Percentiles rank a stretch among this genome's conserved stretches.
phyloP scores from a whole-genome alignment of 352 stramenopile species.

The Globisporangium sylvaticum region DNA sequence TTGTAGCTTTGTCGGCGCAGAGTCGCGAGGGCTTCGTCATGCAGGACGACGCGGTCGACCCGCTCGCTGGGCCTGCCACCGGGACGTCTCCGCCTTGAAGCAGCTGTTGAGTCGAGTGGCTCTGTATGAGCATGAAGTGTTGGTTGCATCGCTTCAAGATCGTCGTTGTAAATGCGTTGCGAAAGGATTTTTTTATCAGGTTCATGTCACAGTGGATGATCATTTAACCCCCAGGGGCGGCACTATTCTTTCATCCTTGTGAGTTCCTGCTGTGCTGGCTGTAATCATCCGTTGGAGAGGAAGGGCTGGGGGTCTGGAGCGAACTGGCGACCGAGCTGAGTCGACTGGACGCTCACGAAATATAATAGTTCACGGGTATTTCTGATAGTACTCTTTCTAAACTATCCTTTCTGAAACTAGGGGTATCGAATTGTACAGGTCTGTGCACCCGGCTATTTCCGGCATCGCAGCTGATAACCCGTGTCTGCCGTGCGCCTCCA shows the following conservation, averaged over 20 bases:
- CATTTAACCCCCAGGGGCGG: neutral
- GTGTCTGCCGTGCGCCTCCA: conserved; percentile 3
- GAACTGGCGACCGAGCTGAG: neutral
- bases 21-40: conserved; percentile 43
- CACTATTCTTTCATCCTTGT: neutral
- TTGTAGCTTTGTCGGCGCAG: conserved; percentile 45
- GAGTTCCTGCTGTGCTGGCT: neutral
- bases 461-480: neutral
- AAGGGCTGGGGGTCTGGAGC: neutral
- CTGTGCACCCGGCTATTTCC: neutral
- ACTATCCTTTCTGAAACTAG: neutral
- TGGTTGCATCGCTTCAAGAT: conserved; percentile 1
- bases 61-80: neutral
- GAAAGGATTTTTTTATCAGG: neutral
- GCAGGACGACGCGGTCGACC: conserved; percentile 14
- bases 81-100: conserved; percentile 2
- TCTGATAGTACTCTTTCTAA: neutral
- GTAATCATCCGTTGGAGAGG: neutral
- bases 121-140: neutral
- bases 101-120: neutral
- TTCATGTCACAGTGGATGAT: neutral
- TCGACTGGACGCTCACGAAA: neutral
- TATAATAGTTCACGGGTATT: neutral
- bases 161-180: neutral
- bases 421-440: neutral